phyloP scores from a whole-genome alignment of 1,284 basidiomycete genomes.

The Coniophora puteana region DNA sequence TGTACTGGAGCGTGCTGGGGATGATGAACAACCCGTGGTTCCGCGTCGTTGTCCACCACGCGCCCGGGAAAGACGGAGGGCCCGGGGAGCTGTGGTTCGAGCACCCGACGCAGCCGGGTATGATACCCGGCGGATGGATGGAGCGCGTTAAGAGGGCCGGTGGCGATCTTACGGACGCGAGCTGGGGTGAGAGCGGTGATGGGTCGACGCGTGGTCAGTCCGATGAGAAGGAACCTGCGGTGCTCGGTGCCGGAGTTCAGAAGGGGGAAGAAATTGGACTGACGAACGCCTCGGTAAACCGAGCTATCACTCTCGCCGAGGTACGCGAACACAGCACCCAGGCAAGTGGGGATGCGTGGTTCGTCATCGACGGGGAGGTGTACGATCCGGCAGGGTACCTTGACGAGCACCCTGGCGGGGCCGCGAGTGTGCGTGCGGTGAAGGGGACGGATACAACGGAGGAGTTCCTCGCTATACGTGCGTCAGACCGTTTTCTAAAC shows the following conservation, averaged over 20 bases:
- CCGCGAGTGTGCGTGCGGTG: constrained; percentile 54
- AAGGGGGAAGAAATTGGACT: constrained; percentile 25
- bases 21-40: constrained; percentile 73
- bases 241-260: constrained; percentile 1
- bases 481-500: constrained; percentile 44
- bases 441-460: constrained; percentile 65
- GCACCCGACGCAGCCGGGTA: constrained; percentile 57
- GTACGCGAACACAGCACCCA: constrained; percentile 35
- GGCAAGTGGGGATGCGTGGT: constrained; percentile 50
- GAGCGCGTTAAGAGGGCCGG: constrained; percentile 50
- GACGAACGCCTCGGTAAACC: constrained; percentile 36
- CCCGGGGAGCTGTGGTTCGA: constrained; percentile 44
- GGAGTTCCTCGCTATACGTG: constrained; percentile 60
- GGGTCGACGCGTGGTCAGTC: neutral
- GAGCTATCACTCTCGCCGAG: constrained; percentile 46
- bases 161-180: constrained; percentile 40
- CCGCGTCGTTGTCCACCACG: constrained; percentile 47
- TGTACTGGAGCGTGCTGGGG: constrained; percentile 48
- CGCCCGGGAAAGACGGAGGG: constrained; percentile 24
- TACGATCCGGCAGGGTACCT: constrained; percentile 55
- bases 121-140: constrained; percentile 61
- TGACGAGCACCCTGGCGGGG: constrained; percentile 61
- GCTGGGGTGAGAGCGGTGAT: constrained; percentile 24
- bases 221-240: constrained; percentile 7
- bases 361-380: constrained; percentile 56